Evolutionary conservation across 441 rosid genomes (phyloP), one percentile per base, ranked within the genome.

Genomic region (Pelargonium cotyledonis): DNA sequence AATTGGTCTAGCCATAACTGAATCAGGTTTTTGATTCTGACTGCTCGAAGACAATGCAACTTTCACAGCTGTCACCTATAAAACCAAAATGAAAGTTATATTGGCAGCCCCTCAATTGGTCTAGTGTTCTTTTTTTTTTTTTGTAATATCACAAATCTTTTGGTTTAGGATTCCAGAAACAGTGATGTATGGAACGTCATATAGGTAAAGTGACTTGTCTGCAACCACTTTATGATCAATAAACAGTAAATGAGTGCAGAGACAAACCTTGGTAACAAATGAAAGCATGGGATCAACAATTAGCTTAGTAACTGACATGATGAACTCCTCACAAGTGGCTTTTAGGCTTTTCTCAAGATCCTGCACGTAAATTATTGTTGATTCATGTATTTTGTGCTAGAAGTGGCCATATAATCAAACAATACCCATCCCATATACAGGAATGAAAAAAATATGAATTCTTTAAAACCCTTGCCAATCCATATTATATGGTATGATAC

Each of bases 271-370:
- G 78, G 97, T 81, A 19, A 83, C 91, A 81, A 91, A 91, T 18
- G 96, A 90, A 77, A 95, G 97, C 96, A 95, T 85, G 70, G 99
- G 96, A 80, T 95, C 99, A 70, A 91, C 99, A 65, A 91, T 89
- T 71, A 86, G 86, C 83, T 91, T 95, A 46, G 99, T 90, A 75
- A 90, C 94, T 63, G 91, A 83, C 98, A 95, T 91, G 67, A 92
- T 95, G 83, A 92, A 95, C 88, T 95, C 99, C 85, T 95, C 99
- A 62, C 98, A 95, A 55, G 97, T 92, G 75, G 92, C 81, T 80
- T 95, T 95, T 6, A 95, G 85, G 83, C 88, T 88, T 81, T 86
- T 95, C 86, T 95, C 98, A 75, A 90, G 84, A 65, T 95, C 99
- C 97, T 95, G 86, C 76, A 77, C 70, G 70, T 60, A 68, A 60